Conservation (phyloP, 192 early-diverging fungal species). For the Umbelopsis ramanniana region DNA sequence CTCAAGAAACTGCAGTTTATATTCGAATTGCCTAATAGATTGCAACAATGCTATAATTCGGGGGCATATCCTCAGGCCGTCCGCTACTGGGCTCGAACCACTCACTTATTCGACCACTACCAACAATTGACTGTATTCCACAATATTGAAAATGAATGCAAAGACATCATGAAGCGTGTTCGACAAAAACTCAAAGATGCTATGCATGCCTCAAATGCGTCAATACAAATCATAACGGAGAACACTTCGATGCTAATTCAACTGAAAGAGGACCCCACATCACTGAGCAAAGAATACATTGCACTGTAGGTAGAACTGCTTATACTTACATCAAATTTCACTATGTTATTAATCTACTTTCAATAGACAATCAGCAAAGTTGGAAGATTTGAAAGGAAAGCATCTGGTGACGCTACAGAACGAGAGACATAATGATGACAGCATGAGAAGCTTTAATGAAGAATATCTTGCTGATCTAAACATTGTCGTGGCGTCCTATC, state of each 20-base stretch:
- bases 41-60: conserved; percentile 62
- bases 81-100: conserved; percentile 70
- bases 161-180: conserved; percentile 76
- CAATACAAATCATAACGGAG: conserved; percentile 53
- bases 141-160: conserved; percentile 81
- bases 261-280: conserved; percentile 46
- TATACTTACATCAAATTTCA: not conserved
- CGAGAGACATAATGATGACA: not conserved
- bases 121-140: conserved; percentile 75
- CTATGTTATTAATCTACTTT: not conserved
- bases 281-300: conserved; percentile 49
- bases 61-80: conserved; percentile 77
- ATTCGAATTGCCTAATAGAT: conserved; percentile 81
- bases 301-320: conserved; percentile 43
- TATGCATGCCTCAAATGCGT: conserved; percentile 47
- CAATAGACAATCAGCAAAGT: conserved; percentile 25
- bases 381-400: conserved; percentile 19
- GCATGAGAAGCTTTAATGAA: not conserved
- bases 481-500: not conserved
- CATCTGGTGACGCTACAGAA: not conserved
- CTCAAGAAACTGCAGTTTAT: conserved; percentile 86
- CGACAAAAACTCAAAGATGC: conserved; percentile 60
- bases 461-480: conserved; percentile 23
- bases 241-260: conserved; percentile 49
- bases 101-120: conserved; percentile 78